Conservation (phyloP, 495 filamentous ascomycete species). For the Hypoxylon cercidicola region DNA sequence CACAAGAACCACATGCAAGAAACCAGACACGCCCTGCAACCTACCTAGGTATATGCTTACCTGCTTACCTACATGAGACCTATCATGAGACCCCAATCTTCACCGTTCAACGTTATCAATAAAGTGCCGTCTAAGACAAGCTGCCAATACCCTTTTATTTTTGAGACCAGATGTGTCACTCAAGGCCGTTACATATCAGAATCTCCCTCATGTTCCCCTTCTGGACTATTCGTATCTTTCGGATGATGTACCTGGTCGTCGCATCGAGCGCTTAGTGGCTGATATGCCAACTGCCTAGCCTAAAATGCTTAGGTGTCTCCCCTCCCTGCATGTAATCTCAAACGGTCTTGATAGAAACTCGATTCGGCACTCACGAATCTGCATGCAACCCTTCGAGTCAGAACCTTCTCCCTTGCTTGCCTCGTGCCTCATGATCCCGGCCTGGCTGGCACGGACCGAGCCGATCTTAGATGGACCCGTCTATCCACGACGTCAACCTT, state of each 20-base stretch:
- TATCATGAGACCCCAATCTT: slow-evolving; percentile 7
- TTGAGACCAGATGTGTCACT: slow-evolving; percentile 29
- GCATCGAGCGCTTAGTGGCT: slow-evolving; percentile 7
- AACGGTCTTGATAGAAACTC: slow-evolving; percentile 14
- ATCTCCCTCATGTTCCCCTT: not conserved
- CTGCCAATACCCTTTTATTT: slow-evolving; percentile 9
- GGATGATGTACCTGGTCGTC: slow-evolving; percentile 45
- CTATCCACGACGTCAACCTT: slow-evolving; percentile 24
- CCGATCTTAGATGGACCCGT: slow-evolving; percentile 9
- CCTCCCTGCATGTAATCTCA: slow-evolving; percentile 27
- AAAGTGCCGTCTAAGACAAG: slow-evolving; percentile 32
- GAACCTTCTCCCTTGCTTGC: slow-evolving; percentile 15
- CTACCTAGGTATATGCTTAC: not conserved
- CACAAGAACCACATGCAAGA: slow-evolving; percentile 3
- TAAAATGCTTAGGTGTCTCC: slow-evolving; percentile 8
- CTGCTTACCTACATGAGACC: not conserved
- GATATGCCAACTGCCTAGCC: slow-evolving; percentile 25
- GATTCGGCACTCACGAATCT: slow-evolving; percentile 29
- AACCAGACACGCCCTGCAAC: too few relatives aligned
- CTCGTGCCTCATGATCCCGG: slow-evolving; percentile 12
- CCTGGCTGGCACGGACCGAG: slow-evolving; percentile 14
- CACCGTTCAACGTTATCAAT: slow-evolving; percentile 14
- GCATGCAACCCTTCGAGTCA: slow-evolving; percentile 35
- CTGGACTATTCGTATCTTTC: slow-evolving; percentile 24
- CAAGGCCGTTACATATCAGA: slow-evolving; percentile 26